Conservation (phyloP, 495 filamentous ascomycete species). For the Aspergillus funiculosus region DNA sequence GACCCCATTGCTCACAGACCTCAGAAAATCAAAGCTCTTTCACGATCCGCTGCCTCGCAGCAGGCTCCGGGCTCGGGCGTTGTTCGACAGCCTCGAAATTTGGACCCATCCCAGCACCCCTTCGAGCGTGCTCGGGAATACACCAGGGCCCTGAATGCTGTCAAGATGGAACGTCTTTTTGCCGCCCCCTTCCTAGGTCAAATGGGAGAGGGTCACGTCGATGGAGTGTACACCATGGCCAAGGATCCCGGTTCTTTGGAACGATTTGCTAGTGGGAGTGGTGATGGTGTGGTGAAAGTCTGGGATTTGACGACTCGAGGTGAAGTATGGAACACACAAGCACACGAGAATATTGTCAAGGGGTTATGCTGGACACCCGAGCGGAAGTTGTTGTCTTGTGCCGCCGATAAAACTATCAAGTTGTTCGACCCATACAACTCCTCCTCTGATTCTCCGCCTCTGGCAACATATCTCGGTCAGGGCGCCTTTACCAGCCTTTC, state of each 20-base stretch:
- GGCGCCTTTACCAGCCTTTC: slow-evolving; percentile 79
- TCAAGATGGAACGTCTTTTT: slow-evolving; percentile 93
- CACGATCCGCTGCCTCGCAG: slow-evolving; percentile 66
- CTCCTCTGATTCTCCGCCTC: slow-evolving; percentile 53
- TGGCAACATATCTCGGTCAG: slow-evolving; percentile 76
- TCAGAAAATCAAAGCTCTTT: slow-evolving; percentile 91
- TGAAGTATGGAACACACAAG: slow-evolving; percentile 74
- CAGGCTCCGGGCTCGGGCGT: slow-evolving; percentile 74
- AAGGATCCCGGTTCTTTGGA: slow-evolving; percentile 66
- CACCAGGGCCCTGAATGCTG: slow-evolving; percentile 79
- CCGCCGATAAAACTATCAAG: slow-evolving; percentile 79
- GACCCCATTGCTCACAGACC: neutral
- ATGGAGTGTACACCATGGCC: slow-evolving; percentile 75
- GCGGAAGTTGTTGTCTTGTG: slow-evolving; percentile 82
- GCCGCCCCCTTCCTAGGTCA: slow-evolving; percentile 86
- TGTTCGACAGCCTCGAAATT: slow-evolving; percentile 70
- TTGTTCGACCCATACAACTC: slow-evolving; percentile 85
- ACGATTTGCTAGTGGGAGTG: slow-evolving; percentile 70
- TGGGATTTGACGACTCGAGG: slow-evolving; percentile 80
- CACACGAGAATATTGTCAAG: slow-evolving; percentile 86
- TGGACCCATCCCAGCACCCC: slow-evolving; percentile 88
- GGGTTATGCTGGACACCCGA: slow-evolving; percentile 82
- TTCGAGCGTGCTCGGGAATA: slow-evolving; percentile 95
- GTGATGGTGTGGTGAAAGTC: slow-evolving; percentile 86
- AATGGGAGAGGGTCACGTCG: slow-evolving; percentile 85